A percentile compares a stretch with the other conserved stretches of the same genome.
phyloP scores from a whole-genome alignment of 1,284 basidiomycete species.

The Malassezia sp. region DNA sequence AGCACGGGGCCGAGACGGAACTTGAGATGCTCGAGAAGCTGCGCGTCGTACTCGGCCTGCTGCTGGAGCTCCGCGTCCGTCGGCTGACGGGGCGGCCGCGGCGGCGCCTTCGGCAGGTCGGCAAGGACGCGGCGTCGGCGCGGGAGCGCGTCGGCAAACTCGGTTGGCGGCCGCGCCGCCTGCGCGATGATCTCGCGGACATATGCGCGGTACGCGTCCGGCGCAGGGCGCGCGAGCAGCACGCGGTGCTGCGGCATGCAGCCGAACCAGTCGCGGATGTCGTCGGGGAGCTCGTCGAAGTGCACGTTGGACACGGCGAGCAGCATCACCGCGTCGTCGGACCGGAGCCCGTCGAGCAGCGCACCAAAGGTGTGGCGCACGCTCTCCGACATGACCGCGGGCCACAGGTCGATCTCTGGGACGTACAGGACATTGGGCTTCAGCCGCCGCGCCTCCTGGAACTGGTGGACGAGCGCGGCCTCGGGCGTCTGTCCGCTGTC shows the following conservation, averaged over 20 bases:
- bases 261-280: slow-evolving; percentile 88
- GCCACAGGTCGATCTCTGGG: slow-evolving; percentile 78
- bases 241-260: slow-evolving; percentile 63
- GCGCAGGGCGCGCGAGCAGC: slow-evolving; percentile 49
- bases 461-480: slow-evolving; percentile 87
- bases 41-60: slow-evolving; percentile 70
- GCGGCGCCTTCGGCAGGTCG: slow-evolving; percentile 74
- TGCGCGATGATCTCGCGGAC: slow-evolving; percentile 54
- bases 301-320: slow-evolving; percentile 75
- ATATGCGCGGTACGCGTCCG: slow-evolving; percentile 61
- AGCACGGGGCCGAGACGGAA: slow-evolving; percentile 76
- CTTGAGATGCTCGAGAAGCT: slow-evolving; percentile 69
- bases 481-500: slow-evolving; percentile 83
- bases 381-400: slow-evolving; percentile 68
- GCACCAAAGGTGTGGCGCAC: slow-evolving; percentile 73
- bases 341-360: slow-evolving; percentile 76
- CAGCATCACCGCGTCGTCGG: slow-evolving; percentile 82
- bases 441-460: slow-evolving; percentile 91
- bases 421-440: slow-evolving; percentile 93
- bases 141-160: slow-evolving; percentile 81
- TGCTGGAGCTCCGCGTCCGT: slow-evolving; percentile 70
- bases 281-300: slow-evolving; percentile 61
- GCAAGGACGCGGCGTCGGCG: slow-evolving; percentile 74
- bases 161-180: slow-evolving; percentile 57
- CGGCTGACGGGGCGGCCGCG: slow-evolving; percentile 70